Conservation (phyloP, 2,329 filamentous ascomycete species). For the Teratosphaeria pseudoeucalypti region DNA sequence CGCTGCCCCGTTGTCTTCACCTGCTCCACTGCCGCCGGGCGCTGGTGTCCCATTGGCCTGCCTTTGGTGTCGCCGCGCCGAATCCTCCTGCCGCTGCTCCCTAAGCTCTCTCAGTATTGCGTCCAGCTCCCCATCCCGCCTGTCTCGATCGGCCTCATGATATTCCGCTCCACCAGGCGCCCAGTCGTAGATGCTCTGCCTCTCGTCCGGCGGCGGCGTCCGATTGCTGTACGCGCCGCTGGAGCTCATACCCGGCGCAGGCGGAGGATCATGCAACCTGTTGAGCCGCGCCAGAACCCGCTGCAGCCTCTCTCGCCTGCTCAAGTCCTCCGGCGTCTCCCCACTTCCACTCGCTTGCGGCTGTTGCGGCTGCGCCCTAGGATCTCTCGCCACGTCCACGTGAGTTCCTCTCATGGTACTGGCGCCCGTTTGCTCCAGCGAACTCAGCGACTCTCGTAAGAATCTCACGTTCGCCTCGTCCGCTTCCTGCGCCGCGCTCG, state of each 20-base stretch:
- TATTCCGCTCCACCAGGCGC: conserved; percentile 29
- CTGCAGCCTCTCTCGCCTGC: conserved; percentile 32
- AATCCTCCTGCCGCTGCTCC: conserved; percentile 19
- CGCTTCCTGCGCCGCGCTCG: conserved; percentile 24
- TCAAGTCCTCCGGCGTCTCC: conserved; percentile 27
- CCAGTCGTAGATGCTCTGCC: conserved; percentile 51
- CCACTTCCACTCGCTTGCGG: not conserved
- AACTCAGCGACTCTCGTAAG: conserved; percentile 34
- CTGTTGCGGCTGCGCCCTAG: conserved; percentile 3
- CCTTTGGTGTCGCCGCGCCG: conserved; percentile 4
- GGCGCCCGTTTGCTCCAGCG: conserved; percentile 10
- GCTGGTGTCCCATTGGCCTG: conserved; percentile 11
- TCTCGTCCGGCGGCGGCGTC: conserved; percentile 34
- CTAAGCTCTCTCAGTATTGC: conserved; percentile 31
- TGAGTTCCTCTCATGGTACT: conserved; percentile 1
- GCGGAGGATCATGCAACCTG: conserved; percentile 32
- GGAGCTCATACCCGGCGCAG: conserved; percentile 9
- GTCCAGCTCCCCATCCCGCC: conserved; percentile 17
- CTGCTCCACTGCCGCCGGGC: conserved; percentile 17
- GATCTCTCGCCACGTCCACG: conserved; percentile 14
- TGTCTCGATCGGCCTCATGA: not conserved
- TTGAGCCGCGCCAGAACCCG: conserved; percentile 36
- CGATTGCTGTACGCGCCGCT: conserved; percentile 42
- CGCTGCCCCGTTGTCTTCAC: conserved; percentile 6
- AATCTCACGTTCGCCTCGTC: conserved; percentile 42